Base-by-base conservation (phyloP, 1,284 basidiomycete genomes). In the Boletus mariae region DNA sequence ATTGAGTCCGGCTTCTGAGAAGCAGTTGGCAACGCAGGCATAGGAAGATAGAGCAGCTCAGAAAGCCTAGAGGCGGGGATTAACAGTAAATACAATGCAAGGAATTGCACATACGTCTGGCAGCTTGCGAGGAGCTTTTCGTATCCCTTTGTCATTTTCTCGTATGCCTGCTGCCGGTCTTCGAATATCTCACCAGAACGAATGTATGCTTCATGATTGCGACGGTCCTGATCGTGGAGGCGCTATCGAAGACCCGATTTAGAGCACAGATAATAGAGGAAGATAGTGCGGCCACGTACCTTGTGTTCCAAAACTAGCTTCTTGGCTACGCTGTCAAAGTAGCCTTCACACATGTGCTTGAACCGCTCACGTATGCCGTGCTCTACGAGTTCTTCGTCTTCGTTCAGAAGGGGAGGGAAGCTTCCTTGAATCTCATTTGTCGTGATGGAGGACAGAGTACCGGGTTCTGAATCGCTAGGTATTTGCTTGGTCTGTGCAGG, bases 161-260 rank as follows among this genome's bases (percentile, higher is more conserved):
- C 97, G 69, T 98, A 99, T 12, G 90, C 92, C 71, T 99, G 94
- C 69, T 98, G 94, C 17, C 97, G 85, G 71, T 99, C 97, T 68
- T 99, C 97, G 62, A 99, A 99, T 59, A 99, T 98, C 73, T 99
- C 95, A 25, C 96, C 96, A 1, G 94, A 98, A 37, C 93, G 90
- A 64, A 99, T 98, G 69, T 99, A 99, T 53, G 96, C 97, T 74
- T 99, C 96, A 65, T 98, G 95, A 62, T 99, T 99, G 48, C 89
- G 83, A 59, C 88, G 85, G 68, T 99, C 97, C 73, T 98, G 94
- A 58, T 98, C 94, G 83, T 98, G 92, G 41, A 99, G 77, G 55
- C 90, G 86, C 91, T 98, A 65, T 32, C 53, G 23, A 52, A 10
- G 32, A 31, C 12, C 26, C 43, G 13, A 37, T 34, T 52, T 54